phyloP scores from a whole-genome alignment of 495 filamentous ascomycete species.

The Annulohypoxylon nitens region DNA sequence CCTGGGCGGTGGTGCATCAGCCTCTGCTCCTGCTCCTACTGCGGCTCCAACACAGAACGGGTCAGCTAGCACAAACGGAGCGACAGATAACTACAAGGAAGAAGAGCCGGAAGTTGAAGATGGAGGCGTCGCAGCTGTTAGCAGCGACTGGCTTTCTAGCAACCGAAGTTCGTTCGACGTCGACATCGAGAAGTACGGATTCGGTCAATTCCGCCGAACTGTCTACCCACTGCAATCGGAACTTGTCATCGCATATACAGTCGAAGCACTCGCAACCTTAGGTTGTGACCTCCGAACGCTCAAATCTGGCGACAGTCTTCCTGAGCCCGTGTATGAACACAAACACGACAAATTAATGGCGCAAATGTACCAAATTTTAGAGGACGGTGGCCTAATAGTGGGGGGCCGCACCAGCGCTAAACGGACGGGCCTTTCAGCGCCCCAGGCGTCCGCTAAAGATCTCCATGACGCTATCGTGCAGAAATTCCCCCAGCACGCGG shows the following conservation, averaged over 20 bases:
- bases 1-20: conserved; percentile 11
- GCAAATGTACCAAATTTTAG: conserved; percentile 53
- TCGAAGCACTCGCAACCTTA: conserved; percentile 56
- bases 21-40: neutral
- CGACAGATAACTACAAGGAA: neutral
- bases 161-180: conserved; percentile 26
- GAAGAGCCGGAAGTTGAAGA: conserved; percentile 20
- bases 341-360: conserved; percentile 50
- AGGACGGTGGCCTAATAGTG: conserved; percentile 34
- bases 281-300: conserved; percentile 50
- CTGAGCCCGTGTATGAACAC: conserved; percentile 30
- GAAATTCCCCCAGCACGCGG: conserved; percentile 47
- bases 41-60: neutral
- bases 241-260: conserved; percentile 57
- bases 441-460: neutral
- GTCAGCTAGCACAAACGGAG: neutral
- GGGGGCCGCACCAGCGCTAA: neutral
- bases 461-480: conserved; percentile 14
- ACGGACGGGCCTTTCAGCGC: neutral
- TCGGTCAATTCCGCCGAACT: conserved; percentile 48
- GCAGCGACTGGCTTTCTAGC: conserved; percentile 19
- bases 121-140: conserved; percentile 20
- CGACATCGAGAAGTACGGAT: neutral
- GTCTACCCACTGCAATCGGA: conserved; percentile 54
- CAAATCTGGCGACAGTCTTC: conserved; percentile 44